Evolutionary conservation across 2,329 filamentous ascomycete genomes (phyloP).

Genomic region (Cercospora citrullina): DNA sequence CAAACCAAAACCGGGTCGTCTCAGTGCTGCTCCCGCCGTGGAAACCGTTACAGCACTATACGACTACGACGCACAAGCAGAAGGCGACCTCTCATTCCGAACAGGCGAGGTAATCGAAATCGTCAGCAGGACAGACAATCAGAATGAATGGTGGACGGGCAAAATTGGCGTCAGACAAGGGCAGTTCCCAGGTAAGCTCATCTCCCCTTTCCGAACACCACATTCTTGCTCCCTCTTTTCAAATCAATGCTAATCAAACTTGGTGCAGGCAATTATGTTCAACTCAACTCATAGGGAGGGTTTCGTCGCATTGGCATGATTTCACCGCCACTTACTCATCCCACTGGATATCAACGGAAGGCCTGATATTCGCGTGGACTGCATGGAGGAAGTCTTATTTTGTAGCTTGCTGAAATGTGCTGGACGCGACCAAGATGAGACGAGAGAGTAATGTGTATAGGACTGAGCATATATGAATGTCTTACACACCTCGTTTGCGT

Average conservation of each 20-base stretch:
- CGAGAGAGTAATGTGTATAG: not conserved
- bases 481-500: not conserved
- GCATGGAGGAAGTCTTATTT: not conserved
- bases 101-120: slow-evolving; percentile 91
- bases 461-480: not conserved
- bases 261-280: slow-evolving; percentile 50
- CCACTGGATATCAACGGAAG: not conserved
- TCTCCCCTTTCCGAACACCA: not conserved
- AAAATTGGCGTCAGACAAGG: slow-evolving; percentile 76
- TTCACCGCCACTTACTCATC: not conserved
- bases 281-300: slow-evolving; percentile 39
- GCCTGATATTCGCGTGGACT: not conserved
- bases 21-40: slow-evolving; percentile 62
- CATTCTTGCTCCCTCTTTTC: not conserved
- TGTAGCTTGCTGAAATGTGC: not conserved
- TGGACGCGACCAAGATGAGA: not conserved
- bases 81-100: slow-evolving; percentile 87
- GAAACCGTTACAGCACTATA: slow-evolving; percentile 90
- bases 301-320: not conserved
- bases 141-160: slow-evolving; percentile 97
- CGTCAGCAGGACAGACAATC: slow-evolving; percentile 68
- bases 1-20: slow-evolving; percentile 66
- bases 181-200: slow-evolving; percentile 82
- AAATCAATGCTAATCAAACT: slow-evolving; percentile 7
- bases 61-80: slow-evolving; percentile 93